Conservation (phyloP, 2,329 filamentous ascomycete species). For the Fusarium fujikuroi region DNA sequence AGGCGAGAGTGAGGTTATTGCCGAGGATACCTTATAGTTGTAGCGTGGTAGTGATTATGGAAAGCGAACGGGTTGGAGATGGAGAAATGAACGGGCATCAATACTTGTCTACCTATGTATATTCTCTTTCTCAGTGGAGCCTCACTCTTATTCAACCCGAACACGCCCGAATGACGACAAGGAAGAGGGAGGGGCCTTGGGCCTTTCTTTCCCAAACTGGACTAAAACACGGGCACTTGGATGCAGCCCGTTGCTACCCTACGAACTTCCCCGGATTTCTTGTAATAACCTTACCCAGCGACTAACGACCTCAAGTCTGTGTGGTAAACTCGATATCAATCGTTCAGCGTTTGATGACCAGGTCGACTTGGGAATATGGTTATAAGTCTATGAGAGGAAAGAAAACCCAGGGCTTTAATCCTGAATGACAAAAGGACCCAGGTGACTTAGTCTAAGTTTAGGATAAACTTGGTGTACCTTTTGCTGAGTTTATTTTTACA, state of each 20-base stretch:
- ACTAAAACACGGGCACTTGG: conserved; percentile 25
- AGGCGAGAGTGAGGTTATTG: conserved; percentile 8
- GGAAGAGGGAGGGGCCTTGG: conserved; percentile 8
- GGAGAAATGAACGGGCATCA: conserved; percentile 7
- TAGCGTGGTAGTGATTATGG: neutral
- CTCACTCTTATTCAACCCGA: conserved; percentile 28
- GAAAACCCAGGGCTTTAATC: too few relatives aligned
- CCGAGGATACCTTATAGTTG: conserved; percentile 5
- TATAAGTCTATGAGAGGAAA: neutral
- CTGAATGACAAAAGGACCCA: too few relatives aligned
- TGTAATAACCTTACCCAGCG: conserved; percentile 29
- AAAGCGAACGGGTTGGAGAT: neutral
- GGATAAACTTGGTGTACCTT: too few relatives aligned
- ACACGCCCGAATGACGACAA: conserved; percentile 28
- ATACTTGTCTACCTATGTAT: conserved; percentile 19
- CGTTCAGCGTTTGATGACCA: neutral
- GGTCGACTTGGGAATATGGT: neutral
- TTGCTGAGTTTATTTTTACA: too few relatives aligned
- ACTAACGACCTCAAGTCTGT: neutral
- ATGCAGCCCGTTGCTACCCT: conserved; percentile 19
- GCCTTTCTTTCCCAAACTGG: conserved; percentile 16
- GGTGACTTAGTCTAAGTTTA: too few relatives aligned
- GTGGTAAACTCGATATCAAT: neutral
- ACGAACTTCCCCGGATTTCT: conserved; percentile 33
- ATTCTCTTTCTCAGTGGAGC: conserved; percentile 11